Conservation (phyloP, 2,329 filamentous ascomycete species). For the Colletotrichum tanaceti region DNA sequence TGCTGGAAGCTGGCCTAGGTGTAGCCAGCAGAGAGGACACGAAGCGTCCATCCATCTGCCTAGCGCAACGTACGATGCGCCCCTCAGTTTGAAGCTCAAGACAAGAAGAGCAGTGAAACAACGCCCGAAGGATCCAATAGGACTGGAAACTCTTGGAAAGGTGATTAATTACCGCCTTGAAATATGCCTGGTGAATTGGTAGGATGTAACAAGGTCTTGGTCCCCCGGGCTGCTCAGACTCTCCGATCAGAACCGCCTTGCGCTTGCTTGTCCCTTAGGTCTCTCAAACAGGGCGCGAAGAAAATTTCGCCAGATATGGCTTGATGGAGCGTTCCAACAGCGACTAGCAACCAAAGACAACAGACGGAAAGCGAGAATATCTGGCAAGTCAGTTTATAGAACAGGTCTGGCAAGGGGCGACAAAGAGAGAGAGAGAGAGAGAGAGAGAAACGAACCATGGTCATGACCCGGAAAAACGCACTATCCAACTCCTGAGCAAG, state of each 20-base stretch:
- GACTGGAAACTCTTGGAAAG: neutral
- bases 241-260: conserved; percentile 45
- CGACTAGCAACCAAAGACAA: conserved; percentile 57
- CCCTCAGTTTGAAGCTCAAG: neutral
- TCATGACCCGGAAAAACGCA: conserved; percentile 56
- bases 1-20: neutral
- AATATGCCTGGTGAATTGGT: neutral
- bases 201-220: neutral
- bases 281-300: conserved; percentile 57
- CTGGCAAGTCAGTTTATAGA: conserved; percentile 42
- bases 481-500: conserved; percentile 57
- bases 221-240: conserved; percentile 32
- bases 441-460: conserved; percentile 49
- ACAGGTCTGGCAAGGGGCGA: neutral
- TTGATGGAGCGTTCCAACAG: conserved; percentile 52
- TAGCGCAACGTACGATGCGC: neutral
- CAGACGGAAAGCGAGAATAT: conserved; percentile 56
- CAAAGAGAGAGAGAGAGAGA: no score
- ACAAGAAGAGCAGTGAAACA: neutral
- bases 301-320: conserved; percentile 57
- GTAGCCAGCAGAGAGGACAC: neutral
- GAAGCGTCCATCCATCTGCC: neutral
- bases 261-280: conserved; percentile 50
- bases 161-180: neutral
- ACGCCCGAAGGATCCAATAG: neutral